Evolutionary conservation across 1,139 yeast genomes (phyloP).

Genomic region (Barnettozyma hawaiiensis): DNA sequence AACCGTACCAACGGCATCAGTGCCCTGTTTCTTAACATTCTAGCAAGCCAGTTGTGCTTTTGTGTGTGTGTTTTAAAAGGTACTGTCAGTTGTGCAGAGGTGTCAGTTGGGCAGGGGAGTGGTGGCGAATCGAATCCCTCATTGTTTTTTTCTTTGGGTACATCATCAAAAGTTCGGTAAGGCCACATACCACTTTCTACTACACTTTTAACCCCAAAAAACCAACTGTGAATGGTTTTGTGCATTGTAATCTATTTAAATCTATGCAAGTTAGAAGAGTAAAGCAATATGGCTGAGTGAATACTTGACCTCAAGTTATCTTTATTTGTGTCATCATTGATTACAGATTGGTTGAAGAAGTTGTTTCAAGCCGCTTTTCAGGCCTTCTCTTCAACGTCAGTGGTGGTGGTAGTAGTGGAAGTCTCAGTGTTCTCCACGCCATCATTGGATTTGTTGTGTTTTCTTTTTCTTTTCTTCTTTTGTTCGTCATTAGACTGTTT

Average conservation of each 20-base stretch:
- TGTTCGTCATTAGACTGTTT: conserved; percentile 14
- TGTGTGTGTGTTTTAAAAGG: not conserved
- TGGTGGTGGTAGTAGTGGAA: no score
- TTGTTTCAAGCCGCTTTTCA: no score
- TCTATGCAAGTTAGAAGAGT: not conserved
- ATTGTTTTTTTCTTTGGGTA: not conserved
- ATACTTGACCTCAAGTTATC: not conserved
- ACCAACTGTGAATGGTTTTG: no score
- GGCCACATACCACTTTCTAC: not conserved
- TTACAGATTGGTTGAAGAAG: not conserved
- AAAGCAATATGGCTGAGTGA: not conserved
- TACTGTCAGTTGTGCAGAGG: no score
- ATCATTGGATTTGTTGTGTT: conserved; percentile 27
- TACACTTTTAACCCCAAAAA: no score
- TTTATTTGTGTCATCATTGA: not conserved
- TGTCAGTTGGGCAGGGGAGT: no score
- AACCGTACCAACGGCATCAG: conserved; percentile 1
- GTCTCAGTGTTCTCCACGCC: conserved; percentile 3
- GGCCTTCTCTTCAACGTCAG: no score
- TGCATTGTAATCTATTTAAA: not conserved
- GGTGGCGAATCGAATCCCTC: not conserved
- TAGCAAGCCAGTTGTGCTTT: not conserved
- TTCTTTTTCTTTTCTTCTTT: conserved; percentile 38
- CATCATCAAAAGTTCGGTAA: not conserved
- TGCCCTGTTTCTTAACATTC: conserved; percentile 4